Percentiles rank a stretch among this genome's conserved stretches.
These are phyloP conservation scores for Paramecium sonneborni DNA, from an alignment of 73 alveolate genomes.

Conservation along the genomic window DNA sequence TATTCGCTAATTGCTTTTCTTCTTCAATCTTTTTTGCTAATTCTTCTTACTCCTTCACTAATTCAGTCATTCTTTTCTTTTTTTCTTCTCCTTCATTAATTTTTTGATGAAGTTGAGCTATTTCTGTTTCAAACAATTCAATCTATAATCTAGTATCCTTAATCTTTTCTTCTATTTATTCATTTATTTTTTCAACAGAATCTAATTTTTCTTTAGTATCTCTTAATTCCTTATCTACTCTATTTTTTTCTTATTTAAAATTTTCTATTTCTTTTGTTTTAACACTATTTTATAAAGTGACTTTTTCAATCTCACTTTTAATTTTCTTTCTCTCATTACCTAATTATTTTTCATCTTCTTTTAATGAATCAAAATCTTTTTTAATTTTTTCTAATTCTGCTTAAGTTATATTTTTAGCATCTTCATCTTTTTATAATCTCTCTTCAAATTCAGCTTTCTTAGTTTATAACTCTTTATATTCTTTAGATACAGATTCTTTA, in stretches of 20 bases:
- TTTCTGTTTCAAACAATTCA: neutral
- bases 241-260: conserved; percentile 51
- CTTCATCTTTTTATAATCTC: conserved; percentile 17
- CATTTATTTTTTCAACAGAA: neutral
- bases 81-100: conserved; percentile 54
- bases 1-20: conserved; percentile 47
- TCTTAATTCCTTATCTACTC: neutral
- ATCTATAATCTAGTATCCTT: conserved; percentile 22
- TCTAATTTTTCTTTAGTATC: neutral
- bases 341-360: neutral
- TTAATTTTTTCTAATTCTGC: conserved; percentile 22
- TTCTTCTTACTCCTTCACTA: conserved; percentile 56
- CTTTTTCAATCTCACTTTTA: conserved; percentile 74
- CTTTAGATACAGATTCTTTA: neutral
- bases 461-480: neutral
- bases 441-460: conserved; percentile 32
- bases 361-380: neutral
- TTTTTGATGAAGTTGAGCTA: neutral
- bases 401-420: neutral
- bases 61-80: conserved; percentile 30
- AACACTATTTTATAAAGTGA: conserved; percentile 61
- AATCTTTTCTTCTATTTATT: neutral
- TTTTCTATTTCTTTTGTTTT: conserved; percentile 67
- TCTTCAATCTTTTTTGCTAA: conserved; percentile 50
- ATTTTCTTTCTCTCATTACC: conserved; percentile 42